These are phyloP conservation scores for Cladosporium halotolerans DNA, from an alignment of 2,329 filamentous ascomycete species.

Conservation along the genomic window DNA sequence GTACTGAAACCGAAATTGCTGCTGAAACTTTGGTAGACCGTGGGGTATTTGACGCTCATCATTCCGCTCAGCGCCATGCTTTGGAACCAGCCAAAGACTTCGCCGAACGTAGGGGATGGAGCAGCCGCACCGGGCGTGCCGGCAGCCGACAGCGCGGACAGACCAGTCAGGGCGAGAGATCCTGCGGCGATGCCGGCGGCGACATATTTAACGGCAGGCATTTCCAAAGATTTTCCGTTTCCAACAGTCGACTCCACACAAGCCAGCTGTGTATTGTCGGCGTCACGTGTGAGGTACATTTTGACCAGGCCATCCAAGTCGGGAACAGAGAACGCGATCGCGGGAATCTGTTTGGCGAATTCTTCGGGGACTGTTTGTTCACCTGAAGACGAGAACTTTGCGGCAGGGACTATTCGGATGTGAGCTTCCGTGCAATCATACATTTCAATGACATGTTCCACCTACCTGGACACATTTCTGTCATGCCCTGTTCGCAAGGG, in stretches of 20 bases:
- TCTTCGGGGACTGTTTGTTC: slow-evolving; percentile 63
- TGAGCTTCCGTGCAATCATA: not conserved
- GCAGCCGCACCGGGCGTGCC: slow-evolving; percentile 54
- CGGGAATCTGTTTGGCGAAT: slow-evolving; percentile 70
- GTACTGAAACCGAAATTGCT: slow-evolving; percentile 93
- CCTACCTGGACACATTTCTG: slow-evolving; percentile 74
- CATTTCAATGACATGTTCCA: slow-evolving; percentile 1
- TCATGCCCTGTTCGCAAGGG: slow-evolving; percentile 66
- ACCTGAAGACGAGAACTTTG: slow-evolving; percentile 67
- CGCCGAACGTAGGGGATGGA: slow-evolving; percentile 74
- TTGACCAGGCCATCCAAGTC: slow-evolving; percentile 84
- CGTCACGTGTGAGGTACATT: slow-evolving; percentile 64
- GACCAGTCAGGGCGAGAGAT: slow-evolving; percentile 56
- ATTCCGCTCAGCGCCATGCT: slow-evolving; percentile 93
- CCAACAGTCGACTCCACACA: slow-evolving; percentile 76
- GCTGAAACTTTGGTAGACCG: slow-evolving; percentile 80
- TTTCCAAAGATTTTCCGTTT: slow-evolving; percentile 77
- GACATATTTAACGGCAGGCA: slow-evolving; percentile 73
- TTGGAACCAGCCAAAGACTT: slow-evolving; percentile 87
- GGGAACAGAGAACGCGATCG: slow-evolving; percentile 83
- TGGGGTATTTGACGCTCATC: slow-evolving; percentile 83
- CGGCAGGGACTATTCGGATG: slow-evolving; percentile 59
- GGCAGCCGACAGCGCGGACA: slow-evolving; percentile 60
- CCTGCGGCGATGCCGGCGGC: slow-evolving; percentile 81
- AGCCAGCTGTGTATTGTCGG: slow-evolving; percentile 54